Percentiles rank a stretch among this genome's conserved stretches.
Conservation (phyloP, 441 rosid genomes). For the Eruca vesicaria region DNA sequence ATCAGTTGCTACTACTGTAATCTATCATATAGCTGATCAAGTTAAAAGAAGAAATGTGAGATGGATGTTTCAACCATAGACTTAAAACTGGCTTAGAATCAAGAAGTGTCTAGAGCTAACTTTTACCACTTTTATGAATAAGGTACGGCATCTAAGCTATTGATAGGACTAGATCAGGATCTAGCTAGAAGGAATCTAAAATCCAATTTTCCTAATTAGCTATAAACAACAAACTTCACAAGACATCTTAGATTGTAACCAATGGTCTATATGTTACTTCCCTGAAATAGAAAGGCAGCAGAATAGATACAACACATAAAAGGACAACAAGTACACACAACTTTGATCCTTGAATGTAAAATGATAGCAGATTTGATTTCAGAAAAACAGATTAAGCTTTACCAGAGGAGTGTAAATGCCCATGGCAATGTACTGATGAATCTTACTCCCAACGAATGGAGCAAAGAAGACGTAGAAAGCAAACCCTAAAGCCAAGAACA, state of each 20-base stretch:
- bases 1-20: neutral
- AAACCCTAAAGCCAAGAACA: conserved; percentile 94
- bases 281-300: conserved; percentile 18
- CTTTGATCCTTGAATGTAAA: neutral
- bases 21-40: neutral
- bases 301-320: conserved; percentile 22
- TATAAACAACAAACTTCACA: neutral
- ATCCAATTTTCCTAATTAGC: conserved; percentile 15
- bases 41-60: neutral
- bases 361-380: conserved; percentile 27
- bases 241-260: conserved; percentile 13
- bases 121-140: neutral
- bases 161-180: conserved; percentile 16
- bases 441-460: conserved; percentile 90
- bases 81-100: neutral
- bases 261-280: conserved; percentile 12
- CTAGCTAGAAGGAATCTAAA: conserved; percentile 5
- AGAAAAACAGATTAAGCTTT: conserved; percentile 36
- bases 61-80: neutral
- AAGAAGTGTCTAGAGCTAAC: conserved; percentile 9
- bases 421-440: conserved; percentile 70
- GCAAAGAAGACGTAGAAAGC: conserved; percentile 99
- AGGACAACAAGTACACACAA: conserved; percentile 19
- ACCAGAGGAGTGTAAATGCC: conserved; percentile 98
- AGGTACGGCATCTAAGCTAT: neutral